phyloP scores from a whole-genome alignment of 2,329 filamentous ascomycete genomes.

The Nakataea oryzae region DNA sequence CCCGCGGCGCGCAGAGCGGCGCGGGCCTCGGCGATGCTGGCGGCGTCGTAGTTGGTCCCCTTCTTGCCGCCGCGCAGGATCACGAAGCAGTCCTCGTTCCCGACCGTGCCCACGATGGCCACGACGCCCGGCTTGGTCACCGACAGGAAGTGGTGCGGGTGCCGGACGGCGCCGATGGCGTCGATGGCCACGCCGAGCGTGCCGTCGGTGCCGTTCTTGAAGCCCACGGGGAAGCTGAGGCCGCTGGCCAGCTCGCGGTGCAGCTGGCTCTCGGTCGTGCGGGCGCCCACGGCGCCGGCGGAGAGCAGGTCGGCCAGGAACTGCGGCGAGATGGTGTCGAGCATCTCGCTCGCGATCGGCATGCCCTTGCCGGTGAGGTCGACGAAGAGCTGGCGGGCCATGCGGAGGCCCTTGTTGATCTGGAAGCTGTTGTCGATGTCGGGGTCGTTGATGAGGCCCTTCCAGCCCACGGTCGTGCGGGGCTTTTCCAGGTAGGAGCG shows the following conservation, averaged over 20 bases:
- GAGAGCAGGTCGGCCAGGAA: constrained; percentile 95
- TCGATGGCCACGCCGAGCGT: constrained; percentile 87
- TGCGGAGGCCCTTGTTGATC: constrained; percentile 95
- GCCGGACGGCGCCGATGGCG: constrained; percentile 63
- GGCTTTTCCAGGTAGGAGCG: constrained; percentile 98
- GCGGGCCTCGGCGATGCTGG: constrained; percentile 69
- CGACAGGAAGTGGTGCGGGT: constrained; percentile 95
- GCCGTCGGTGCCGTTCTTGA: constrained; percentile 98
- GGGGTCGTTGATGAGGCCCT: constrained; percentile 97
- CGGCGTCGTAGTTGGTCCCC: constrained; percentile 88
- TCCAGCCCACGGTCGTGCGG: constrained; percentile 96
- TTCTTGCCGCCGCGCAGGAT: constrained; percentile 86
- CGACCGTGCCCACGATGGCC: constrained; percentile 84
- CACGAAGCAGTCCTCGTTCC: constrained; percentile 96
- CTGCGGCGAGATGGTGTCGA: constrained; percentile 97
- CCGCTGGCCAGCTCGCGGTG: constrained; percentile 94
- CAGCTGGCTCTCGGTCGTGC: constrained; percentile 92
- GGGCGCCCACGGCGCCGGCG: constrained; percentile 87
- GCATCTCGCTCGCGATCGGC: constrained; percentile 96
- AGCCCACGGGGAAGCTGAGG: constrained; percentile 93
- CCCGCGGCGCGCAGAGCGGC: constrained; percentile 73
- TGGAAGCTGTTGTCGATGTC: constrained; percentile 95
- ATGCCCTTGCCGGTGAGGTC: constrained; percentile 81
- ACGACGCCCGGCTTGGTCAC: constrained; percentile 96
- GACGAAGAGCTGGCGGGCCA: constrained; percentile 87